These are phyloP conservation scores for Nidula microcarpa DNA, from an alignment of 768 basidiomycete genomes.

Conservation along the genomic window DNA sequence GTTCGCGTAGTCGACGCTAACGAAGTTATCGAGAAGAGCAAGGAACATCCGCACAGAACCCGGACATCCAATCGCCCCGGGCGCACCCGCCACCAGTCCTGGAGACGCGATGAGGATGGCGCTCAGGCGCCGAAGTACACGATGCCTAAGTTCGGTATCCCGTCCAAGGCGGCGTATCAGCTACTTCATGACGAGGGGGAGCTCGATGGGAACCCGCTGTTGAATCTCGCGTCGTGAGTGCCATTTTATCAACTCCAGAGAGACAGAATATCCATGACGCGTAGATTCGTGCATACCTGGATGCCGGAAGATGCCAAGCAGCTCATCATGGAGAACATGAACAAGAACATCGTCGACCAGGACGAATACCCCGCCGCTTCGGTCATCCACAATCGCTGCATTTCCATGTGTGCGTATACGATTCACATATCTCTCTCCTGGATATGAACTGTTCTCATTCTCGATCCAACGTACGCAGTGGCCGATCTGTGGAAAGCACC, in stretches of 20 bases:
- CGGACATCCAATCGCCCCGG: constrained; percentile 22
- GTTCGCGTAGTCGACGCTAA: constrained; percentile 40
- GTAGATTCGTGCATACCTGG: constrained; percentile 53
- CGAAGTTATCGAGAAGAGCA: constrained; percentile 37
- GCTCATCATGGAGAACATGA: constrained; percentile 60
- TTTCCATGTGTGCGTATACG: constrained; percentile 45
- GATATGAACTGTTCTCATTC: neutral
- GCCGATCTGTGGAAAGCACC: constrained; percentile 67
- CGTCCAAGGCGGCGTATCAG: constrained; percentile 43
- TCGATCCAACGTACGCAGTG: constrained; percentile 19
- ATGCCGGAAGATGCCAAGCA: constrained; percentile 52
- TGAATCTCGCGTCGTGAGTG: constrained; percentile 66
- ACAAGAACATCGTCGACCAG: constrained; percentile 64
- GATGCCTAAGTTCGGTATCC: constrained; percentile 39
- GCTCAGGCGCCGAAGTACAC: constrained; percentile 40
- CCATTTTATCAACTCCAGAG: neutral
- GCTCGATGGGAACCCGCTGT: constrained; percentile 52
- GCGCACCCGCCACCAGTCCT: constrained; percentile 22
- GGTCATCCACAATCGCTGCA: constrained; percentile 49
- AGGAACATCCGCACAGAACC: constrained; percentile 36
- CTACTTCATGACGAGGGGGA: constrained; percentile 53
- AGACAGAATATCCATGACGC: neutral
- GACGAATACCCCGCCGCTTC: constrained; percentile 63
- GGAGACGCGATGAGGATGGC: constrained; percentile 37
- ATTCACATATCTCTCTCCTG: neutral